These are phyloP conservation scores for Cryptococcus sp. DNA, from an alignment of 1,284 basidiomycete species.

Conservation along the genomic window DNA sequence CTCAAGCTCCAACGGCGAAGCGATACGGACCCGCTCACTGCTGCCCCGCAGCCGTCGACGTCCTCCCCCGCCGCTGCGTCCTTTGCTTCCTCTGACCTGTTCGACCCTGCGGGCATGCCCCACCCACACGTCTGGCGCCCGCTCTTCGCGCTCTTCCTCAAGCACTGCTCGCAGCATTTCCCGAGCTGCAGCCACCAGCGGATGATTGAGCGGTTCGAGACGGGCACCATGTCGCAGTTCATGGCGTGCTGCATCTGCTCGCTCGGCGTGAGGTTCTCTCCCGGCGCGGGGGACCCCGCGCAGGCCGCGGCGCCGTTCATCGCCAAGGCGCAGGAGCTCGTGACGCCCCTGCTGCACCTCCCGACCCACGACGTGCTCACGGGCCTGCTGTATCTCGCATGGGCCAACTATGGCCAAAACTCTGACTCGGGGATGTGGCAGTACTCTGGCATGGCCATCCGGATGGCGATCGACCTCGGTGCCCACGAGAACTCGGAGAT, in stretches of 20 bases:
- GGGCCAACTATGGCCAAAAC: conserved; percentile 52
- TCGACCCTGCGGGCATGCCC: conserved; percentile 48
- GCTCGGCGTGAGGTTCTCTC: conserved; percentile 41
- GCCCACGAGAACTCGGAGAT: conserved; percentile 51
- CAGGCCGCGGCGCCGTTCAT: conserved; percentile 50
- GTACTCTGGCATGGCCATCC: conserved; percentile 48
- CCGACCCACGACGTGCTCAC: conserved; percentile 50
- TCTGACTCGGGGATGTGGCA: conserved; percentile 52
- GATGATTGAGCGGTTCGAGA: conserved; percentile 48
- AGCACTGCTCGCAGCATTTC: conserved; percentile 48
- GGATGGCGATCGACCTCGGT: conserved; percentile 53
- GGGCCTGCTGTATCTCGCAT: conserved; percentile 49
- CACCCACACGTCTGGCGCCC: conserved; percentile 45
- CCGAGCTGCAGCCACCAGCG: conserved; percentile 46
- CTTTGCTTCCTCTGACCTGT: conserved; percentile 30
- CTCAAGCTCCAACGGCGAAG: conserved; percentile 48
- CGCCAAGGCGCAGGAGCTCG: conserved; percentile 52
- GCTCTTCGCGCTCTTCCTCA: conserved; percentile 49
- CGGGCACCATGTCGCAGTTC: conserved; percentile 52
- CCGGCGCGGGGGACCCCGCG: conserved; percentile 18
- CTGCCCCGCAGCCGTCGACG: conserved; percentile 28
- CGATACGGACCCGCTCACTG: conserved; percentile 22
- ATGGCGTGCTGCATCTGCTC: conserved; percentile 47
- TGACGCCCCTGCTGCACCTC: conserved; percentile 50
- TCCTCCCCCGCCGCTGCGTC: conserved; percentile 20